Evolutionary conservation across 148 eudicot species (phyloP).

Genomic region (Hydrangea macrophylla): DNA sequence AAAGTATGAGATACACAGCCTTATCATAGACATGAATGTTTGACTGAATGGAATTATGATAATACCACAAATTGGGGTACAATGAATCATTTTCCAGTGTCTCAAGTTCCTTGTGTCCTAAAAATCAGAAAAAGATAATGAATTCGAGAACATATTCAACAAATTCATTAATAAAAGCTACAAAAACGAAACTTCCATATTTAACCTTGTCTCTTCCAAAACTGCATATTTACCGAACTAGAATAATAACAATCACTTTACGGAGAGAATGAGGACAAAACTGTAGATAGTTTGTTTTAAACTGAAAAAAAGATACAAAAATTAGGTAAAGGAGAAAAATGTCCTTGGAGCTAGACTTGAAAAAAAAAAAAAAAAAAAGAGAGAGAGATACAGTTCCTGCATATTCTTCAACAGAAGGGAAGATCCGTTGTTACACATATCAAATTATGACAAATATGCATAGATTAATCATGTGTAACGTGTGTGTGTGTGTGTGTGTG

Average conservation of each 20-base stretch:
- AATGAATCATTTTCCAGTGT: background rate
- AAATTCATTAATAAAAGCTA: too few species aligned
- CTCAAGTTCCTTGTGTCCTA: background rate
- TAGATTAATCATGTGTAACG: too few species aligned
- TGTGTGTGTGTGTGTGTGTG: too few species aligned
- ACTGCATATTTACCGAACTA: background rate
- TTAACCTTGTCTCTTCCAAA: background rate
- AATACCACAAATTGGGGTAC: background rate
- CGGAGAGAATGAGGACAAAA: background rate
- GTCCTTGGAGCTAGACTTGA: background rate
- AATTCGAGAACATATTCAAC: too few species aligned
- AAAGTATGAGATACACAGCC: background rate
- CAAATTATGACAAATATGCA: too few species aligned
- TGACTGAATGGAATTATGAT: too few species aligned
- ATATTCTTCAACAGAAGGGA: background rate
- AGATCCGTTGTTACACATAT: background rate
- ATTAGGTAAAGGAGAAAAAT: background rate
- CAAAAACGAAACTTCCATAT: too few species aligned
- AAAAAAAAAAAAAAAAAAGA: background rate
- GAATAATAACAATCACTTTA: background rate
- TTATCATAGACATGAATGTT: background rate
- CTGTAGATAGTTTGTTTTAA: background rate
- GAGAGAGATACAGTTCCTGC: background rate
- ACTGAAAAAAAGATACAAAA: background rate
- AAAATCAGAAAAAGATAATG: too few species aligned